These are phyloP conservation scores for Poterioochromonas sp. DNA, from an alignment of 352 stramenopile genomes.

Conservation along the genomic window DNA sequence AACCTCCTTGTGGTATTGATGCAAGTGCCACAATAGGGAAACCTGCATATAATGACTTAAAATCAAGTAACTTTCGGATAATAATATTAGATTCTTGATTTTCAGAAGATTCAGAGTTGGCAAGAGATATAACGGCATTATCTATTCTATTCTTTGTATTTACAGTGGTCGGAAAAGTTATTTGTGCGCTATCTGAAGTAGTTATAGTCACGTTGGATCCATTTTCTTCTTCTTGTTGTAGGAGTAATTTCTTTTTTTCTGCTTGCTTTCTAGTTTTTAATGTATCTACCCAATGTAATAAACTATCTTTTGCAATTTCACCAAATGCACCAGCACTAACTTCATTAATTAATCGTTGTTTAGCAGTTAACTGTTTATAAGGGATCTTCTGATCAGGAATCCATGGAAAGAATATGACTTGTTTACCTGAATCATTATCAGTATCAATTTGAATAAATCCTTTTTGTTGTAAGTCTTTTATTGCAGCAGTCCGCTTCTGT, in stretches of 20 bases:
- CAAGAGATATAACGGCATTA: background rate
- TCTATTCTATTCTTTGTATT: background rate
- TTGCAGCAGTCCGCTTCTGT: background rate
- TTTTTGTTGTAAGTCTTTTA: background rate
- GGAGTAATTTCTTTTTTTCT: background rate
- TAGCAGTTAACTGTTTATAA: background rate
- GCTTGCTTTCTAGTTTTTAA: background rate
- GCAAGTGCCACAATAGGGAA: background rate
- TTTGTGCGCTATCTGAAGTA: background rate
- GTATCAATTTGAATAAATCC: background rate
- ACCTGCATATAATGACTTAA: background rate
- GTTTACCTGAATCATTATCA: background rate
- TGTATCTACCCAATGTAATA: background rate
- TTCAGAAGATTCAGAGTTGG: background rate
- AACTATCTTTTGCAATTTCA: background rate
- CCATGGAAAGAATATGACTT: background rate
- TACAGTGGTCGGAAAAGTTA: no score
- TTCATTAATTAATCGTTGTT: background rate
- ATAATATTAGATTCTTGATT: background rate
- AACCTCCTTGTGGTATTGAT: background rate
- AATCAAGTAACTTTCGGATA: background rate
- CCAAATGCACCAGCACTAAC: background rate
- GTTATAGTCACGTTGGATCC: background rate
- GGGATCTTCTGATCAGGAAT: background rate
- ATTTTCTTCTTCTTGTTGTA: background rate